Percentiles rank a stretch among this genome's conserved stretches.
phyloP scores from a whole-genome alignment of 352 stramenopile species.

The Globisporangium okanoganense region DNA sequence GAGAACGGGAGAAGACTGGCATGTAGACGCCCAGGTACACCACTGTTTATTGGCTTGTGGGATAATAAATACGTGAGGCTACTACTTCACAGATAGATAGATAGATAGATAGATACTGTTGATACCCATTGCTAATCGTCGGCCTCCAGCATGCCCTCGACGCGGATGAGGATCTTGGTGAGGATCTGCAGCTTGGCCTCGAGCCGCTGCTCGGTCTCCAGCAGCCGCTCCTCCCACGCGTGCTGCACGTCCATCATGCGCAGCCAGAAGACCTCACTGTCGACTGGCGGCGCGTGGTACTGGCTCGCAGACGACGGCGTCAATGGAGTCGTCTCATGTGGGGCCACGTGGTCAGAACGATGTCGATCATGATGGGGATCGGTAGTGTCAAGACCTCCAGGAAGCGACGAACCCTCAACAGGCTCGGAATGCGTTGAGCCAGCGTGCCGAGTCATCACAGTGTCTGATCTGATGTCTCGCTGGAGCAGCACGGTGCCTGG shows the following conservation, averaged over 20 bases:
- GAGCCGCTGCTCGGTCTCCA: constrained; percentile 62
- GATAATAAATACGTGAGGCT: background rate
- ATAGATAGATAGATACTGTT: too few species aligned
- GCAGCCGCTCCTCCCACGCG: constrained; percentile 46
- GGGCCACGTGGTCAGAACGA: background rate
- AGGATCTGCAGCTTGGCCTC: constrained; percentile 66
- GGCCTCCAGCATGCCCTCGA: constrained; percentile 56
- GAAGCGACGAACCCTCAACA: background rate
- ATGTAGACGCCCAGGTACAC: background rate
- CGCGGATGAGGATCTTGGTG: constrained; percentile 60
- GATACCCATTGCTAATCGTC: constrained; percentile 41
- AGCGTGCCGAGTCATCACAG: background rate
- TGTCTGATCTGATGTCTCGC: background rate
- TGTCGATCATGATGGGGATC: background rate
- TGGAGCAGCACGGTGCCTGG: background rate
- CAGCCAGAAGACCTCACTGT: constrained; percentile 42
- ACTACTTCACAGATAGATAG: too few species aligned
- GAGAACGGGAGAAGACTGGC: background rate
- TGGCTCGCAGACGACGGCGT: background rate
- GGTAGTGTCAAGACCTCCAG: background rate
- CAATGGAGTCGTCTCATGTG: background rate
- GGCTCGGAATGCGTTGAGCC: background rate
- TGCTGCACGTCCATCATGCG: constrained; percentile 58
- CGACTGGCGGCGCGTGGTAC: constrained; percentile 4
- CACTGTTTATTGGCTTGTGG: background rate